phyloP scores from a whole-genome alignment of 2,329 filamentous ascomycete genomes.

The Cladosporium phlei region DNA sequence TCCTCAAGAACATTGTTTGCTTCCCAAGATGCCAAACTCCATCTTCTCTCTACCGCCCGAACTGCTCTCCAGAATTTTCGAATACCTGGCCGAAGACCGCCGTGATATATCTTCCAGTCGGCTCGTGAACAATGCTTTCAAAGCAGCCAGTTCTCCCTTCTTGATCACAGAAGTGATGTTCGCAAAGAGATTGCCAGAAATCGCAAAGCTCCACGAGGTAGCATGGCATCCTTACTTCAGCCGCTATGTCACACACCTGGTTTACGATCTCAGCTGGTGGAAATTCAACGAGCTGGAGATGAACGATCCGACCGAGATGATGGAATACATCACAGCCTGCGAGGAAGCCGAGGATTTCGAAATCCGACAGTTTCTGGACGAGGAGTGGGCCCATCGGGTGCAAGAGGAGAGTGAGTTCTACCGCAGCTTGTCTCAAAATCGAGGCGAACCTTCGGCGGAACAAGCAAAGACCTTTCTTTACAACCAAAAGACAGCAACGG shows the following conservation, averaged over 20 bases:
- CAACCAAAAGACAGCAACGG: neutral
- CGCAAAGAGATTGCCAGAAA: slow-evolving; percentile 1
- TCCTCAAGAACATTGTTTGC: no score
- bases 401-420: slow-evolving; percentile 4
- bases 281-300: slow-evolving; percentile 10
- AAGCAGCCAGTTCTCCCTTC: slow-evolving; percentile 4
- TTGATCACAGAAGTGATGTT: slow-evolving; percentile 10
- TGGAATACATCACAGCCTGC: slow-evolving; percentile 6
- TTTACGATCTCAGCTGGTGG: slow-evolving; percentile 11
- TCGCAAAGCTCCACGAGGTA: slow-evolving; percentile 2
- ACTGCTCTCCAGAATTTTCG: slow-evolving; percentile 7
- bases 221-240: slow-evolving; percentile 10
- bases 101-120: slow-evolving; percentile 5
- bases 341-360: slow-evolving; percentile 3
- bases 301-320: slow-evolving; percentile 4
- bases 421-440: neutral
- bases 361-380: slow-evolving; percentile 1
- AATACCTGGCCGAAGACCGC: neutral
- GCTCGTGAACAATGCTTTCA: slow-evolving; percentile 6
- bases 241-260: slow-evolving; percentile 3
- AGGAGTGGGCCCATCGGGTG: neutral
- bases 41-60: slow-evolving; percentile 8
- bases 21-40: neutral
- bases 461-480: neutral
- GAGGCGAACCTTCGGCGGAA: neutral